Base-by-base conservation (phyloP, 2,329 filamentous ascomycete species). In the Periconia sp. region DNA sequence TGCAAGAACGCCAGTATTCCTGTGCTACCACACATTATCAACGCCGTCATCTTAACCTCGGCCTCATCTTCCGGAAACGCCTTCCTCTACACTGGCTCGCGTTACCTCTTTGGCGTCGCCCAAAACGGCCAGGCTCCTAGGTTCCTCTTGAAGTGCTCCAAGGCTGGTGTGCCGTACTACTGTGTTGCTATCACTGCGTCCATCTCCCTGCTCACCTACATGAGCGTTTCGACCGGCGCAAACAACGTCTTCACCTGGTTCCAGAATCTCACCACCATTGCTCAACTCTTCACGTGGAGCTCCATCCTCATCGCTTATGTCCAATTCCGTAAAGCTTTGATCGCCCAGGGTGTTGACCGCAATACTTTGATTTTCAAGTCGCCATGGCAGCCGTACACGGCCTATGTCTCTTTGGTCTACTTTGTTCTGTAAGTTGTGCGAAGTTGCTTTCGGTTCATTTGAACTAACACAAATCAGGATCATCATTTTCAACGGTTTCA, bases 31-130 rank as follows among this genome's bases (percentile, higher is more conserved):
- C 83, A 82, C 5, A 80, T 92, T 40, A 84, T 92, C 69, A 92
- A 92, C 64, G 87, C 86, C 24, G 77, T 91, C 18, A 85, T 92
- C 54, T 77, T 91, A 52, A 88, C 84, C 0, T 87, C 85, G 0
- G 86, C 85, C 0, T 85, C 82, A 70, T 89, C 86, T 0, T 78
- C 86, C 0, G 83, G 81, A 0, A 90, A 90, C 54, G 83, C 86
- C 52, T 82, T 79, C 58, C 73, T 91, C 38, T 77, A 78, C 56
- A 73, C 75, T 2, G 77, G 75, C 9, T 79, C 77, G 5, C 74
- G 79, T 48, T 76, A 76, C 42, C 70, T 82, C 8, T 80, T 78
- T 50, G 70, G 66, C 46, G 59, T 76, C 28, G 73, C 74, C 2
- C 73, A 79, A 52, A 78, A 78, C 51, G 66, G 73, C 3, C 78